Conservation (phyloP, 2,329 filamentous ascomycete species). For the Xylariaceae sp. region DNA sequence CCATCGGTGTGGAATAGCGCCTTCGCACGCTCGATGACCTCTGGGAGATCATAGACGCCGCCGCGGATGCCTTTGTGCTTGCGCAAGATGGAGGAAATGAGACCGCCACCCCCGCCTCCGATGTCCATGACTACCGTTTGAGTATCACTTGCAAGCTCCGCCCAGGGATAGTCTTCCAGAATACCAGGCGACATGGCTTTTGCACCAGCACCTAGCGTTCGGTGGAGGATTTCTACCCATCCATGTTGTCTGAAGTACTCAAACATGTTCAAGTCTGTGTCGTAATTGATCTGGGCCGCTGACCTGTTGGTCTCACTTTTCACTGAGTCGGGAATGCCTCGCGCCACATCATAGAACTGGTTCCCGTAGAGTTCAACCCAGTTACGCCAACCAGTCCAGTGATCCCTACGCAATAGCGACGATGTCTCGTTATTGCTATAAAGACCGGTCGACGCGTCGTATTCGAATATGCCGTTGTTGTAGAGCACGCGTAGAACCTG, state of each 20-base stretch:
- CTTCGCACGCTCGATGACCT: conserved; percentile 42
- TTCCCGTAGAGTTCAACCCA: conserved; percentile 52
- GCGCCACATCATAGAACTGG: conserved; percentile 51
- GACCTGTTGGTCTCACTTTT: conserved; percentile 31
- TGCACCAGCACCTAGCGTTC: conserved; percentile 46
- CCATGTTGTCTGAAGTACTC: conserved; percentile 45
- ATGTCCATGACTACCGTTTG: conserved; percentile 50
- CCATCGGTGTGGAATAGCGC: conserved; percentile 33
- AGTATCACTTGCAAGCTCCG: conserved; percentile 41
- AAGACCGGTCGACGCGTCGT: conserved; percentile 32
- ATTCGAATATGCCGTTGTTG: conserved; percentile 46
- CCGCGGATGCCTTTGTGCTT: conserved; percentile 39
- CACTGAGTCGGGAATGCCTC: conserved; percentile 45
- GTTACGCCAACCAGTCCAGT: conserved; percentile 53
- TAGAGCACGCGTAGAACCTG: conserved; percentile 42
- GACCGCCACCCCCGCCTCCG: conserved; percentile 47
- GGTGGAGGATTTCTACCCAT: conserved; percentile 43
- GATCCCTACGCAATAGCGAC: conserved; percentile 40
- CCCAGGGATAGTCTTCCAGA: conserved; percentile 49
- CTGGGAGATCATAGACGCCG: conserved; percentile 43
- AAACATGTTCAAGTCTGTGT: conserved; percentile 50
- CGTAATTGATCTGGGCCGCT: conserved; percentile 48
- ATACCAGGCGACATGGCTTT: conserved; percentile 47
- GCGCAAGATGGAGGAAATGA: conserved; percentile 45
- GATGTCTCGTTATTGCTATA: conserved; percentile 47